Conservation (phyloP, 805 yeast species). For the Maudiozyma pseudohumilis region DNA sequence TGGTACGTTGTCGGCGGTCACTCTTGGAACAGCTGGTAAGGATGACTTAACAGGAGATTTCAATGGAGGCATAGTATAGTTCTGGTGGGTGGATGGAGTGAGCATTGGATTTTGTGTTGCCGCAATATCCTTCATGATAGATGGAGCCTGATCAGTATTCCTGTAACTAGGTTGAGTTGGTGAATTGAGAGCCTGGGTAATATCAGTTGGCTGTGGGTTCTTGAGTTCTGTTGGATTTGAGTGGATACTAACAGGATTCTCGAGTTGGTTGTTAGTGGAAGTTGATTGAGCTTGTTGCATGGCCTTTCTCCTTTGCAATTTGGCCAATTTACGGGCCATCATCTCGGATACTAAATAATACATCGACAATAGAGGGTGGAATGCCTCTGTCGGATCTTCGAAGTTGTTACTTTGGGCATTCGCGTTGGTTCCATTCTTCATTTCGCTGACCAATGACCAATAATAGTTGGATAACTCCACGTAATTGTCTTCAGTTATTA, state of each 20-base stretch:
- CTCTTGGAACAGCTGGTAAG: not conserved
- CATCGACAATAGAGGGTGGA: constrained; percentile 80
- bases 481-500: constrained; percentile 60
- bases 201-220: constrained; percentile 1
- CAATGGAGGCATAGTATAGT: constrained; percentile 2
- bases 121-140: not conserved
- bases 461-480: constrained; percentile 19
- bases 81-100: not conserved
- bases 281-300: constrained; percentile 3
- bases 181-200: constrained; percentile 2
- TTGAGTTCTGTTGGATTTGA: not conserved
- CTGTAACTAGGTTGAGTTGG: constrained; percentile 3
- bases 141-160: too few relatives aligned
- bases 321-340: constrained; percentile 56
- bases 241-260: constrained; percentile 1
- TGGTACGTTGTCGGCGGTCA: constrained; percentile 1
- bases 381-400: constrained; percentile 75
- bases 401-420: constrained; percentile 5
- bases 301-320: constrained; percentile 28
- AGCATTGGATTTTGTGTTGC: not conserved
- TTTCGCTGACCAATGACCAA: constrained; percentile 17
- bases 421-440: constrained; percentile 2
- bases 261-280: constrained; percentile 8
- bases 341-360: constrained; percentile 83
- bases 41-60: constrained; percentile 4